Conservation (phyloP, 441 rosid species). For the Corymbia citriodora region DNA sequence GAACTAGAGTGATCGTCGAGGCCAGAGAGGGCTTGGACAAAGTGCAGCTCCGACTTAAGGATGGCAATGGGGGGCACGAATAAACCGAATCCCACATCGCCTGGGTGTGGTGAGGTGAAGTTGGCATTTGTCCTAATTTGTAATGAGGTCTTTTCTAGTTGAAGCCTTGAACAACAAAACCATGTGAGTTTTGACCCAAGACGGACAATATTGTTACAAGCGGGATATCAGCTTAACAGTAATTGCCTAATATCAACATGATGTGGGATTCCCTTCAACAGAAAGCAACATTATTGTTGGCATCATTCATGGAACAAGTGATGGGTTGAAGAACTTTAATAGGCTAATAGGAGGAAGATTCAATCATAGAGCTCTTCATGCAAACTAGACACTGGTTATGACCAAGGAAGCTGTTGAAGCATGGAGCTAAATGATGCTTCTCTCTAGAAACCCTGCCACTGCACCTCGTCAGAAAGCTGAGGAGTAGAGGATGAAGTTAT, state of each 20-base stretch:
- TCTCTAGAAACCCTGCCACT: not conserved
- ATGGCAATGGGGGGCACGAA: no score
- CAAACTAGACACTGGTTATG: not conserved
- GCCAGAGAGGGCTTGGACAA: no score
- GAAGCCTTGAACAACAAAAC: no score
- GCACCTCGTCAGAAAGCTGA: not conserved
- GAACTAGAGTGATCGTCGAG: no score
- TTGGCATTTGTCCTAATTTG: no score
- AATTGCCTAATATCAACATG: not conserved
- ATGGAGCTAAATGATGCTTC: not conserved
- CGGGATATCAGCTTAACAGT: not conserved
- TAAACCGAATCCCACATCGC: no score
- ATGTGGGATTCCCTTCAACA: not conserved
- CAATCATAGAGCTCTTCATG: not conserved
- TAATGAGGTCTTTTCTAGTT: no score
- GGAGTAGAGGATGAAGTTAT: not conserved
- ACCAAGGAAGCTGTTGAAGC: not conserved
- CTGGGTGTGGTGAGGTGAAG: no score
- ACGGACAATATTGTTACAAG: no score
- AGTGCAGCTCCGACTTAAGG: no score
- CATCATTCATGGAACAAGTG: not conserved
- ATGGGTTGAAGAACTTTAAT: not conserved
- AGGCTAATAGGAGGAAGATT: not conserved
- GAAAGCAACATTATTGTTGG: not conserved
- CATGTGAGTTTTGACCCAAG: no score